Conservation (phyloP, 2,329 filamentous ascomycete species). For the Sclerotinia borealis region DNA sequence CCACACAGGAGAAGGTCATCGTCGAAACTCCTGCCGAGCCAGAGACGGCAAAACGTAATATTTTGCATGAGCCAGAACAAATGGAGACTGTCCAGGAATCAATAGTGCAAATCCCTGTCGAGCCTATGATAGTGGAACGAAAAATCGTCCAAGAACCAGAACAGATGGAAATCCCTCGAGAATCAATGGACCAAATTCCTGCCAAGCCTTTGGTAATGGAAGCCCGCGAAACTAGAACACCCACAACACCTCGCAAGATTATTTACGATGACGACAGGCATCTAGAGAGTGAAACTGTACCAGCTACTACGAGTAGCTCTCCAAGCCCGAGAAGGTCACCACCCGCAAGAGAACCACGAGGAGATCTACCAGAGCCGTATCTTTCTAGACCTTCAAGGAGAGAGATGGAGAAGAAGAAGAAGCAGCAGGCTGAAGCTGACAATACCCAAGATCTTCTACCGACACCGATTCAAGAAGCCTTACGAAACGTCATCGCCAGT, state of each 20-base stretch:
- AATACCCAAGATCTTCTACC: neutral
- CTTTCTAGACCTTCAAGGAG: constrained; percentile 16
- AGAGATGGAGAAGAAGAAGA: constrained; percentile 16
- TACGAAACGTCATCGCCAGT: constrained; percentile 2
- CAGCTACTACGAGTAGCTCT: neutral
- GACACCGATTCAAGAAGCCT: constrained; percentile 10
- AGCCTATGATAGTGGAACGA: constrained; percentile 15
- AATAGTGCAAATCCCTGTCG: neutral
- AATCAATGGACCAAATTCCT: constrained; percentile 7
- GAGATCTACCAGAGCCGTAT: constrained; percentile 14
- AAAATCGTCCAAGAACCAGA: constrained; percentile 21
- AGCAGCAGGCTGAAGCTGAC: neutral
- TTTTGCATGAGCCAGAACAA: neutral
- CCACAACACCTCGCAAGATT: neutral
- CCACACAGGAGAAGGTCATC: neutral
- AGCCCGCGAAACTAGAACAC: neutral
- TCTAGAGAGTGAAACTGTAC: neutral
- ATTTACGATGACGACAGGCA: neutral
- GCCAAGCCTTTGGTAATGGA: neutral
- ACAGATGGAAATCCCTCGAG: constrained; percentile 11
- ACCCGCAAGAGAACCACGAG: constrained; percentile 6
- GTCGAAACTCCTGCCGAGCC: neutral
- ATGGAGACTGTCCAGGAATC: neutral
- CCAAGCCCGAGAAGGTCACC: neutral
- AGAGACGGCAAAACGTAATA: neutral